These are phyloP conservation scores for Saccharomyces uvarum DNA, from an alignment of 1,139 yeast species.

Conservation along the genomic window DNA sequence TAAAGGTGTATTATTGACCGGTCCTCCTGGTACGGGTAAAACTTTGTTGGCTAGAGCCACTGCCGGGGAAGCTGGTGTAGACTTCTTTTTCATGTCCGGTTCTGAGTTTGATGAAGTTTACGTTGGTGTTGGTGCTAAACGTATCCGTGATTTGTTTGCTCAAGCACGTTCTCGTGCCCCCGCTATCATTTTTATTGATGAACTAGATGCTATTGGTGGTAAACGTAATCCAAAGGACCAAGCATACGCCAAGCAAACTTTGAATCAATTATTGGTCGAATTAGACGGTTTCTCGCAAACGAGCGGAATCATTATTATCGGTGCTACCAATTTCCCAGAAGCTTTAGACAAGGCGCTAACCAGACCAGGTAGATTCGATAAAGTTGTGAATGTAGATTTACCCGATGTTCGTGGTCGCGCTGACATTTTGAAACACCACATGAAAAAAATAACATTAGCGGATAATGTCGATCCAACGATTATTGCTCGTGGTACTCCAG, in stretches of 20 bases:
- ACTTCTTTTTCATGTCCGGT: conserved; percentile 96
- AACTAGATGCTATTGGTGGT: conserved; percentile 96
- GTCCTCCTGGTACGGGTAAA: conserved; percentile 99
- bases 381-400: conserved; percentile 86
- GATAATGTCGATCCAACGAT: conserved; percentile 79
- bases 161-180: conserved; percentile 96
- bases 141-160: conserved; percentile 85
- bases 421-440: conserved; percentile 84
- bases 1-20: conserved; percentile 91
- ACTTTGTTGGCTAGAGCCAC: conserved; percentile 95
- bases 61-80: conserved; percentile 99
- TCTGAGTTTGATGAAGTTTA: conserved; percentile 96
- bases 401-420: conserved; percentile 98
- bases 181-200: conserved; percentile 93
- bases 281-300: conserved; percentile 93
- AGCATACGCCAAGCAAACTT: conserved; percentile 94
- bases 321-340: conserved; percentile 98
- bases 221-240: conserved; percentile 96
- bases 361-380: conserved; percentile 97
- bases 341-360: conserved; percentile 92
- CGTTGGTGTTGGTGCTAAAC: conserved; percentile 98
- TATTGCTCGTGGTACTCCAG: conserved; percentile 95
- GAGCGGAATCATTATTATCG: conserved; percentile 88
- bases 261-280: conserved; percentile 91
- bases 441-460: conserved; percentile 82